Conservation (phyloP, 2,329 filamentous ascomycete genomes). For the Dendrostoma leiphaemia region DNA sequence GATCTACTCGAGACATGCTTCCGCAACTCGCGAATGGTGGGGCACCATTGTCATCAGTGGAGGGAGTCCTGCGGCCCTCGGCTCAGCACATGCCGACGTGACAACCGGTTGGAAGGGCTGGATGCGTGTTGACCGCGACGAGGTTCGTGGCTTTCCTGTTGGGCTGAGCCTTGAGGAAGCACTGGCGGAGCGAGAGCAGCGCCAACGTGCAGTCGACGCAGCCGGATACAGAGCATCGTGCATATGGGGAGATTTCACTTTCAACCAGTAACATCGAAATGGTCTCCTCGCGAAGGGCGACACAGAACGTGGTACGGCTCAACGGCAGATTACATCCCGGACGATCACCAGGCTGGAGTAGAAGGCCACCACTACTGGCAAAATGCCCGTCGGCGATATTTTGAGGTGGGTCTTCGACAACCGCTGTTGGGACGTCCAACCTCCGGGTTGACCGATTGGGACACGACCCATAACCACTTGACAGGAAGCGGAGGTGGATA, state of each 20-base stretch:
- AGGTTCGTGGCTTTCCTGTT: slow-evolving; percentile 36
- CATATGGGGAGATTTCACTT: slow-evolving; percentile 48
- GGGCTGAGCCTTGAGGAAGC: slow-evolving; percentile 45
- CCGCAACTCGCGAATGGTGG: slow-evolving; percentile 52
- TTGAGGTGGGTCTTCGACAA: no score
- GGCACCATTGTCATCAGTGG: slow-evolving; percentile 55
- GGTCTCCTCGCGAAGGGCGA: not conserved
- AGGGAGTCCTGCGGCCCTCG: slow-evolving; percentile 26
- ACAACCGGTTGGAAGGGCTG: slow-evolving; percentile 46
- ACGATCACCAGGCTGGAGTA: no score
- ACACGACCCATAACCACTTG: no score
- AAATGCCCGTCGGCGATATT: not conserved
- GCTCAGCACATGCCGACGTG: slow-evolving; percentile 20
- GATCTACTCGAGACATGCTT: slow-evolving; percentile 46
- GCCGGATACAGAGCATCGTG: slow-evolving; percentile 47
- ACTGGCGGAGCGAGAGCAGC: slow-evolving; percentile 35
- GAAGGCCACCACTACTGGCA: no score
- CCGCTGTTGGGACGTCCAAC: no score
- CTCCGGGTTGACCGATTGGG: no score
- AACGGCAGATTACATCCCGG: not conserved
- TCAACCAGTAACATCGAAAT: slow-evolving; percentile 26
- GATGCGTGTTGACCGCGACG: slow-evolving; percentile 47
- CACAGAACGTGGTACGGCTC: not conserved
- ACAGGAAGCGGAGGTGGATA: not conserved
- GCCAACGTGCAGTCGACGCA: slow-evolving; percentile 39